Conservation (phyloP, 1,284 basidiomycete species). For the Cerioporus squamosus region DNA sequence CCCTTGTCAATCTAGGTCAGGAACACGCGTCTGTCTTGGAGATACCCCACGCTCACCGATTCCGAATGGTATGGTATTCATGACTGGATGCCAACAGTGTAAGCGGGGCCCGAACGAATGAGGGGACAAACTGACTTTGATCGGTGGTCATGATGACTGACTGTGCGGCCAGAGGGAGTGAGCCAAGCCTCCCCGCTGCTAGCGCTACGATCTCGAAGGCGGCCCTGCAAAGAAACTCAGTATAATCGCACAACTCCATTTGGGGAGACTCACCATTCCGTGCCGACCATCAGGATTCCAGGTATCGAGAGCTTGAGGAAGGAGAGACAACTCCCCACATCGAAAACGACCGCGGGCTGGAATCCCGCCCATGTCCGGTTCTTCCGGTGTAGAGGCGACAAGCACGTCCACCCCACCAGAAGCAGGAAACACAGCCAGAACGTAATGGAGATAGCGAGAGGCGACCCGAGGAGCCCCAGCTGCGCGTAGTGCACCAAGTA, state of each 20-base stretch:
- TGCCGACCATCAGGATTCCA: slow-evolving; percentile 78
- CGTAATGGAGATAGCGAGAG: slow-evolving; percentile 66
- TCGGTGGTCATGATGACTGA: slow-evolving; percentile 85
- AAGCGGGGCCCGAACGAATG: too few relatives aligned
- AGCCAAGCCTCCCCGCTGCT: slow-evolving; percentile 71
- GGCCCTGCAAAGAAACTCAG: slow-evolving; percentile 48
- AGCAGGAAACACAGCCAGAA: slow-evolving; percentile 71
- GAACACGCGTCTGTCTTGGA: not conserved
- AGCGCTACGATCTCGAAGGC: slow-evolving; percentile 82
- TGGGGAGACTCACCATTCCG: slow-evolving; percentile 62
- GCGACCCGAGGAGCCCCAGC: slow-evolving; percentile 66
- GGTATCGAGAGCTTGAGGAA: slow-evolving; percentile 72
- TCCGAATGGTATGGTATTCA: slow-evolving; percentile 71
- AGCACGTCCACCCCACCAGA: slow-evolving; percentile 50
- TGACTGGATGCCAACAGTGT: slow-evolving; percentile 40
- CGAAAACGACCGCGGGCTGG: slow-evolving; percentile 48
- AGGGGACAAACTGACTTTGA: slow-evolving; percentile 56
- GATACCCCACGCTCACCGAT: slow-evolving; percentile 46
- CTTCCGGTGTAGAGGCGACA: slow-evolving; percentile 53
- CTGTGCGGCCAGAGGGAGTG: slow-evolving; percentile 72
- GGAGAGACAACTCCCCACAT: slow-evolving; percentile 48
- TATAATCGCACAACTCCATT: not conserved
- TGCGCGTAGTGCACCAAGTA: slow-evolving; percentile 61
- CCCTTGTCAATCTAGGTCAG: slow-evolving; percentile 27
- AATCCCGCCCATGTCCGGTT: slow-evolving; percentile 73